phyloP scores from a whole-genome alignment of 23 red algal species.

The Cyanidioschyzon merolae region DNA sequence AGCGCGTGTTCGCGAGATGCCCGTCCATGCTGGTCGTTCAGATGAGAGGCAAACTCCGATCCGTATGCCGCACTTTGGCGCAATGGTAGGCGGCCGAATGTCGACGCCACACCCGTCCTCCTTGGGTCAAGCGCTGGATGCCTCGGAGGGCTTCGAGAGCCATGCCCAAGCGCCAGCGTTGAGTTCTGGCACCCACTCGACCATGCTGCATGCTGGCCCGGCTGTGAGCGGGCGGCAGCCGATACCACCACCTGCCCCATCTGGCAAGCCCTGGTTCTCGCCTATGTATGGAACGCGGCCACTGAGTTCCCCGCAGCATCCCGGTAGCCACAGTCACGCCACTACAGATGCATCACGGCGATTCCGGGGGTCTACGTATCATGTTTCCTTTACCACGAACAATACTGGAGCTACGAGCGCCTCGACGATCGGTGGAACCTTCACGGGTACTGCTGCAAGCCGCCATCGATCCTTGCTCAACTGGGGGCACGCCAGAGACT shows the following conservation, averaged over 20 bases:
- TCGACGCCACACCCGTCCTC: no score
- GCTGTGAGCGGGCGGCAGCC: background rate
- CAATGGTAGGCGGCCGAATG: no score
- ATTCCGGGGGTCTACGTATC: background rate
- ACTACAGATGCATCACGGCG: background rate
- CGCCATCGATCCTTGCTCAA: background rate
- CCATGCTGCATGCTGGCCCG: no score
- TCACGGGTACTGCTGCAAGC: background rate
- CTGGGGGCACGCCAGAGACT: background rate
- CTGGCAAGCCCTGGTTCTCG: background rate
- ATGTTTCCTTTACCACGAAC: background rate
- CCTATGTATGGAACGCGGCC: background rate
- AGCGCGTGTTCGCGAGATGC: no score
- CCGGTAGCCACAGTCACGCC: background rate
- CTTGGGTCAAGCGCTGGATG: no score
- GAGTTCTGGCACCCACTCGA: no score
- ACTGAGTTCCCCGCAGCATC: background rate
- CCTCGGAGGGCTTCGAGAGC: no score
- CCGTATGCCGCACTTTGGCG: no score
- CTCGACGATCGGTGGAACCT: background rate
- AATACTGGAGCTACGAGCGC: background rate
- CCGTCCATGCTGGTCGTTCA: no score
- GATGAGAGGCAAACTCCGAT: no score
- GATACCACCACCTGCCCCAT: background rate
- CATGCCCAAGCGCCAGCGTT: no score